Conservation (phyloP, 108 stramenopile species). For the Parietichytrium sp. region DNA sequence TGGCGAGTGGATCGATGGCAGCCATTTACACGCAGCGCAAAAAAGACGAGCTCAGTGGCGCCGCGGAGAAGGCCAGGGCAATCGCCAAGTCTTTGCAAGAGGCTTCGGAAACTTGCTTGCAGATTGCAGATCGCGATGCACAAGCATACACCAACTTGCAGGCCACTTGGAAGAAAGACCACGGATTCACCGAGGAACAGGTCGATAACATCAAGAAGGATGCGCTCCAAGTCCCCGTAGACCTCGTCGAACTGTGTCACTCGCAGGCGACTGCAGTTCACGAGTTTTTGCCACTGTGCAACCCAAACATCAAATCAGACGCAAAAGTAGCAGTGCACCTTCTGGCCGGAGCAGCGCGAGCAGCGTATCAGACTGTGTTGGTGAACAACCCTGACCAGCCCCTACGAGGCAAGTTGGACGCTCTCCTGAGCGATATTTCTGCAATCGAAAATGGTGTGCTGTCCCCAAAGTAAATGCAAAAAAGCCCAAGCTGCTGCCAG, state of each 20-base stretch:
- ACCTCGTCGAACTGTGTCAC: conserved; percentile 15
- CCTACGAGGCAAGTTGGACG: too few relatives aligned
- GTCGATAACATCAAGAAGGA: conserved; percentile 34
- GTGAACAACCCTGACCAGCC: conserved; percentile 7
- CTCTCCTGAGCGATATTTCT: too few relatives aligned
- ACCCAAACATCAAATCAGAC: conserved; percentile 29
- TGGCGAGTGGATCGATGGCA: conserved; percentile 19
- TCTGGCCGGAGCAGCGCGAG: conserved; percentile 10
- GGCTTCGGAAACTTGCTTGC: background rate
- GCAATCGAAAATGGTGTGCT: too few relatives aligned
- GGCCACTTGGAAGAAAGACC: conserved; percentile 35
- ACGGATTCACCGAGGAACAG: background rate
- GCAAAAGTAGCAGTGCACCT: conserved; percentile 33
- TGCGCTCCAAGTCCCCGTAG: background rate
- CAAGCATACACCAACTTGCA: conserved; percentile 21
- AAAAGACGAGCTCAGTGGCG: background rate
- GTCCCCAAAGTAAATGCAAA: too few relatives aligned
- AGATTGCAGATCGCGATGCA: background rate
- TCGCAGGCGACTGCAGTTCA: background rate
- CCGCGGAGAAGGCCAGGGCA: background rate
- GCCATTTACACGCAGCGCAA: conserved; percentile 21
- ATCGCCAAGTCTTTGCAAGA: background rate
- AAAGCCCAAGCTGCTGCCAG: too few relatives aligned
- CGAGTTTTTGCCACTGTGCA: conserved; percentile 16
- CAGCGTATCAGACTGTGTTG: conserved; percentile 30